A percentile compares a stretch with the other conserved stretches of the same genome.
phyloP scores from a whole-genome alignment of 1,139 yeast species.

The Protomyces arabidopsidicola region DNA sequence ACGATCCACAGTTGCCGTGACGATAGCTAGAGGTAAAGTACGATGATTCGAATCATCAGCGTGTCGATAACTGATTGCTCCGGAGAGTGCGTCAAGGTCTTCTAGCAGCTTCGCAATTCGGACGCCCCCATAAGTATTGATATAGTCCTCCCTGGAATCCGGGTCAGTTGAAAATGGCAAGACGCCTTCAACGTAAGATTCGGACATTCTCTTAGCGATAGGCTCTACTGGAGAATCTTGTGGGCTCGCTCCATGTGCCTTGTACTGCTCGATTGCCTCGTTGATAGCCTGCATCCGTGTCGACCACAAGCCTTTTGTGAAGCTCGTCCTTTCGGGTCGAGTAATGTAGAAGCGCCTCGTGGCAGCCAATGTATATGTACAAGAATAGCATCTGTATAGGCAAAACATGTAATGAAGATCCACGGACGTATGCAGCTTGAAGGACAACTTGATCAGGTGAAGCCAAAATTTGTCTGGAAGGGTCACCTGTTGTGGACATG shows the following conservation, averaged over 20 bases:
- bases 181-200: conserved; percentile 21
- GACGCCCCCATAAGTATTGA: conserved; percentile 23
- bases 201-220: conserved; percentile 16
- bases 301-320: conserved; percentile 21
- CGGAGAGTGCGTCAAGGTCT: conserved; percentile 84
- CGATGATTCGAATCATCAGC: conserved; percentile 86
- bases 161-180: conserved; percentile 24
- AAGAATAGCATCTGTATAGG: too few species aligned
- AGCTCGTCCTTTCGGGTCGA: conserved; percentile 22
- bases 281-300: conserved; percentile 16
- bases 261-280: conserved; percentile 22
- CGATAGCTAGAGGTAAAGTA: conserved; percentile 12
- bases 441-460: too few species aligned
- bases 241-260: conserved; percentile 3
- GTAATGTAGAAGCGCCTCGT: not conserved
- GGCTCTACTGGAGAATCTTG: not conserved
- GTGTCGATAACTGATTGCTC: conserved; percentile 79
- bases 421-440: too few species aligned
- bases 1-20: conserved; percentile 56
- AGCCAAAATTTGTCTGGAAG: too few species aligned
- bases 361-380: too few species aligned
- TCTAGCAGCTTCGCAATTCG: conserved; percentile 78
- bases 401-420: too few species aligned
- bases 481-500: too few species aligned
- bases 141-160: conserved; percentile 18